Percentiles rank a stretch among this genome's conserved stretches.
phyloP scores from a whole-genome alignment of 441 rosid genomes.

The Gossypium trilobum region DNA sequence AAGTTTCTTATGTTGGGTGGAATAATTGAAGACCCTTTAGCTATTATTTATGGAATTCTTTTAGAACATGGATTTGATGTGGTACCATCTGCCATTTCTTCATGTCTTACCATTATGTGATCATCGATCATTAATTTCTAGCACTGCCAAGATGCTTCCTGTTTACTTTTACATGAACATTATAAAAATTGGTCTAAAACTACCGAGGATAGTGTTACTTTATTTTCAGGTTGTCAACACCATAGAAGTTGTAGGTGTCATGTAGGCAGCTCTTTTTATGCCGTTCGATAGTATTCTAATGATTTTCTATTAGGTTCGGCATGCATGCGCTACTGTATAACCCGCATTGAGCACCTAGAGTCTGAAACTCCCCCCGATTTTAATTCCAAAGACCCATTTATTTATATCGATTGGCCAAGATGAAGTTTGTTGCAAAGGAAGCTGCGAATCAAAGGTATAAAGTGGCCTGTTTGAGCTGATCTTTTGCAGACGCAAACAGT shows the following conservation, averaged over 20 bases:
- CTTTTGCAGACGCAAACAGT: neutral
- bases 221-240: neutral
- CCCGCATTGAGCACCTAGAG: neutral
- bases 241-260: neutral
- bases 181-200: neutral
- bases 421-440: neutral
- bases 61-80: neutral
- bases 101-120: neutral
- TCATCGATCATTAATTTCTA: neutral
- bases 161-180: neutral
- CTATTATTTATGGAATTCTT: neutral
- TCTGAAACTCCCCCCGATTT: neutral
- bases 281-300: neutral
- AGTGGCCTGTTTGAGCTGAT: neutral
- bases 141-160: neutral
- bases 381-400: neutral
- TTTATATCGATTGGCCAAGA: neutral
- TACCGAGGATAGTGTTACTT: conserved; percentile 5
- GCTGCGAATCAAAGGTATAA: neutral
- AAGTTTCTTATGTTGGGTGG: neutral
- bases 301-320: neutral
- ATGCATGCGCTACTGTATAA: neutral
- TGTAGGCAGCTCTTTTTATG: neutral
- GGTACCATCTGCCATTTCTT: neutral
- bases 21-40: neutral